Base-by-base conservation (phyloP, 768 basidiomycete species). In the Auricularia sp. region DNA sequence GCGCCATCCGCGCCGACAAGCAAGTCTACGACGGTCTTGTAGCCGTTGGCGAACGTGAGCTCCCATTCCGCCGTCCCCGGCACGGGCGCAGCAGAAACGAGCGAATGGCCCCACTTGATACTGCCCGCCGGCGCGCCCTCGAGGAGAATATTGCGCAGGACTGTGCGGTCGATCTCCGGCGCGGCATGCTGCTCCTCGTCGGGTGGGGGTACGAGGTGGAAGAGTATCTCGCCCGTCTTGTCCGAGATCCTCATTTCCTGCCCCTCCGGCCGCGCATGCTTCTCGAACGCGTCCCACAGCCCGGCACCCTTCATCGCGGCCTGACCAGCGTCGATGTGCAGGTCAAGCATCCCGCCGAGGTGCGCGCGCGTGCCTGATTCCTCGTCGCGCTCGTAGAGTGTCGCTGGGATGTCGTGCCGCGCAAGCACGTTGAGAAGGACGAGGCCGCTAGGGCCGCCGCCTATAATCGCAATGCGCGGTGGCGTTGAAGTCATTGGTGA, bases 1-100 rank as follows among this genome's bases (percentile, higher is more conserved):
- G 78, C 72, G 4, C 80, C 79, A 61, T 78, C 77, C 18, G 77
- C 76, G 8, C 77, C 77, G 44, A 78, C 66, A 47, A 77, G 63
- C 60, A 75, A 18, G 61, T 72, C 72, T 29, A 64, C 65, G 8
- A 51, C 58, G 4, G 21, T 18, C 1, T 34, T 62, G 33, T 16
- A 12, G 12, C 66, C 21, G 11, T 64, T 36, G 1, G 23, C 18
- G 44, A 62, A 51, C 6, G 47, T 51, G 18, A 51, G 11, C 47
- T 51, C 47, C 47, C 47, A 51, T 21, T 51, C 18, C 16, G 14
- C 21, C 18, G 39, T 42, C 7, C 39, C 39, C 1, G 18, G 2
- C 11, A 14, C 47, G 14, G 47, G 47, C 1, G 7, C 47, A 5
- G 47, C 47, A 16, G 47, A 51, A 18, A 51, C 47, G 47, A 51